These are phyloP conservation scores for Carex scoparia DNA, from an alignment of 176 grass and related monocot species.

Conservation along the genomic window DNA sequence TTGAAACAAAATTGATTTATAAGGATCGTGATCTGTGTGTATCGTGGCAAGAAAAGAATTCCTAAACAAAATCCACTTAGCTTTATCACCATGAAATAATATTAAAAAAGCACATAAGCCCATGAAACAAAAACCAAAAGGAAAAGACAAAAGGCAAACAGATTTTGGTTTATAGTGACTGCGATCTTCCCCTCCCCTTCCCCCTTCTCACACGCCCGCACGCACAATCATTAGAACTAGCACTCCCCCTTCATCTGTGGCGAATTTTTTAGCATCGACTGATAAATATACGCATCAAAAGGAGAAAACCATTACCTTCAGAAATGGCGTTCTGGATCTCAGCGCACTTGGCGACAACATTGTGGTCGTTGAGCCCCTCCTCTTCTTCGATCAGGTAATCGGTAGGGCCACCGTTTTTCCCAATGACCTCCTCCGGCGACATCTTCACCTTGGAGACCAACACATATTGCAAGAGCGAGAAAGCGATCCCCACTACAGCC, in stretches of 20 bases:
- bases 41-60: not conserved
- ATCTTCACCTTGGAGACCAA: conserved; percentile 76
- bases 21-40: not conserved
- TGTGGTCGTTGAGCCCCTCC: conserved; percentile 27
- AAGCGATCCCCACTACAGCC: conserved; percentile 62
- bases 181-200: not conserved
- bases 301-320: conserved; percentile 26
- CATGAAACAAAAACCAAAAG: not conserved
- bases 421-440: conserved; percentile 25
- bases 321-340: conserved; percentile 48
- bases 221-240: not conserved
- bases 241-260: not conserved
- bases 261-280: not conserved
- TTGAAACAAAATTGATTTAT: not conserved
- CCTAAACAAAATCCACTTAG: not conserved
- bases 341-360: conserved; percentile 38
- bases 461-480: conserved; percentile 65
- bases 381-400: conserved; percentile 78
- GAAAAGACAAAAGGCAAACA: not conserved
- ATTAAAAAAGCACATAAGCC: not conserved
- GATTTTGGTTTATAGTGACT: not conserved
- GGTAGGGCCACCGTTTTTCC: conserved; percentile 39
- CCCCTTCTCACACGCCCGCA: not conserved
- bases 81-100: not conserved
- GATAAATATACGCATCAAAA: not conserved